phyloP scores from a whole-genome alignment of 768 basidiomycete species.

The Leccinum sublutescens region DNA sequence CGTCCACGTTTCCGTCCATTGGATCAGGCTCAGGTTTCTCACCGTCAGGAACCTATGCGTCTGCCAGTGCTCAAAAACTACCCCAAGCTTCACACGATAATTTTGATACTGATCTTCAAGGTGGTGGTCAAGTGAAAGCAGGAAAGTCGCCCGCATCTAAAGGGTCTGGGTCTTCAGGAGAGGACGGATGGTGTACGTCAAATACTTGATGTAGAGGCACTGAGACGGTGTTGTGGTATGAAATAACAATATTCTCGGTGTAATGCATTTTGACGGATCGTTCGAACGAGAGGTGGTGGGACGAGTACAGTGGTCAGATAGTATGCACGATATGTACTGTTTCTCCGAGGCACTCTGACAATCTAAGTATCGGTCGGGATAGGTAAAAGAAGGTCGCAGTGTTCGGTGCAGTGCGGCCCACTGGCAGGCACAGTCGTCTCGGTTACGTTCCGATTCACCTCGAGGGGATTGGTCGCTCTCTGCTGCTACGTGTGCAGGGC shows the following conservation, averaged over 20 bases:
- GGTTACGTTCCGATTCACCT: not conserved
- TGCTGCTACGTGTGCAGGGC: not conserved
- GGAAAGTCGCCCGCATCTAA: conserved; percentile 14
- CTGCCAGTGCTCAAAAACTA: conserved; percentile 11
- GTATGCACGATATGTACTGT: not conserved
- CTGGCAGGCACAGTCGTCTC: not conserved
- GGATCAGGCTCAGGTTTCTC: conserved; percentile 14
- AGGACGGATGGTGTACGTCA: conserved; percentile 14
- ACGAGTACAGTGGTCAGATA: not conserved
- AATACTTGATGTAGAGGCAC: conserved; percentile 7
- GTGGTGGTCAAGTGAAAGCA: conserved; percentile 6
- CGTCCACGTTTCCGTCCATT: conserved; percentile 8
- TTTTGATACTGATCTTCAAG: conserved; percentile 7
- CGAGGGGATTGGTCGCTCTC: not conserved
- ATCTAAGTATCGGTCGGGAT: not conserved
- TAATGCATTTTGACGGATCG: not conserved
- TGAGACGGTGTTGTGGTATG: not conserved
- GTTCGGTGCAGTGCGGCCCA: not conserved
- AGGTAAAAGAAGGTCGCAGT: too few relatives aligned
- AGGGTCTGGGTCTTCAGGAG: conserved; percentile 10
- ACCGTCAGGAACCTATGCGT: conserved; percentile 14
- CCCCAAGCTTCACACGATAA: conserved; percentile 6
- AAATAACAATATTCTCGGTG: not conserved
- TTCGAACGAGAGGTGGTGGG: not conserved
- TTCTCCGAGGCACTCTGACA: not conserved